Base-by-base conservation (phyloP, 345 rosid species). In the Gossypium longicalyx region DNA sequence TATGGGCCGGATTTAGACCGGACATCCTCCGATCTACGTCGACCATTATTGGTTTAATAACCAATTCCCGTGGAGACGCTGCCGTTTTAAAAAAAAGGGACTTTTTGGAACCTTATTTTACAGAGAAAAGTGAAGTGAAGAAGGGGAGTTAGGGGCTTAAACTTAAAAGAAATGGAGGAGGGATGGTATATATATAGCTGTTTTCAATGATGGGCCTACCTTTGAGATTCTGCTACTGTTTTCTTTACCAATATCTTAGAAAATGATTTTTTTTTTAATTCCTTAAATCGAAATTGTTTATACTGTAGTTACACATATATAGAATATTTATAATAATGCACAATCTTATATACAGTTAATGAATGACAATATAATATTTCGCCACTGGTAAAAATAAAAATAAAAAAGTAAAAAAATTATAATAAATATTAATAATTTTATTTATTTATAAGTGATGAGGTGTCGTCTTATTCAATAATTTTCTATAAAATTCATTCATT, bases 1-100 rank as follows among this genome's bases (percentile, higher is more conserved):
- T 66, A 79, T 95, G 97, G 38, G 92, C 88, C 79, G 97, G 99
- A 53, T 89, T 90, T 16, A 93, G 93, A 76, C 96, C 94, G 80
- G 89, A 74, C 92, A 91, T 87, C 51, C 99, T 88, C 82, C 99
- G 88, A 90, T 95, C 99, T 7, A 95, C 98, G 87, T 95, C 99
- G 70, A 93, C 99, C 99, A 95, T 95, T 69, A 72, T 80, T 41
- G 60, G 53, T 13, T 12, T 2, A 62, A 57, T 54, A 70, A 57
- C 44, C 52, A 27, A 2, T 68, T 25, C 58, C 19, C 58, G 22
- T 68, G 58, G 67, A 29, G 60, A 23, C 15, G 38, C 10, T 7
- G 57, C 27, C 72, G 12, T 34, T 34, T 3, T n/a, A n/a, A 2
- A 25, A 48, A 23, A 48, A 8, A 8, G 1, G 20, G 20, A n/a